Base-by-base conservation (phyloP, 2,329 filamentous ascomycete species). In the Pyrenophora teres region DNA sequence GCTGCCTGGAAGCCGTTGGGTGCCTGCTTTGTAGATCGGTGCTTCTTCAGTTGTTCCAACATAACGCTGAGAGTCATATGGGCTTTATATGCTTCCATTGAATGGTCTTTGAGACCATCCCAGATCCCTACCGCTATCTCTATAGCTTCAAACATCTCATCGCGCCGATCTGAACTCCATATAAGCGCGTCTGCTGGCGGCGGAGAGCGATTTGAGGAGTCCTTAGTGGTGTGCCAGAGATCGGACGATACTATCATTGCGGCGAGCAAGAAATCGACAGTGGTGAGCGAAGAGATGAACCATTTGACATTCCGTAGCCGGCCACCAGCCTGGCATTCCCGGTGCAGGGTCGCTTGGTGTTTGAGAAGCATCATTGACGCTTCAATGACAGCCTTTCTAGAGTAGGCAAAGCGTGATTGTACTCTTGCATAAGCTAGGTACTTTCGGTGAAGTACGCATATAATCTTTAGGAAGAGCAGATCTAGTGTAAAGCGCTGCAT, bases 41-140 rank as follows among this genome's bases (percentile, higher is more conserved):
- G 78, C 49, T 76, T 77, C 63, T 82, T 87, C 46, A 97, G 80
- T 72, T 94, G 94, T 27, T 86, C 81, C 38, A 97, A 76, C 83
- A 97, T 92, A 44, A 97, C 86, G 18, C 86, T 86, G n/a, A 97
- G 78, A 19, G 93, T 82, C 36, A 85, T 85, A 35, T 85, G 85
- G 1, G 91, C 93, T 76, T 97, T 97, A 77, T 87, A 92, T 0
- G 92, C 91, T 62, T 97, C 93, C 76, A 97, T 88, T 1, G 89
- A 94, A 19, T 86, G 81, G 47, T 94, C 87, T 3, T 86, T 83
- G 9, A 92, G 79, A 8, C 84, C 85, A 41, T 88, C 86, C 92
- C 92, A 97, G 49, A 97, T 94, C 15, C 82, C 79, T 39, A 84
- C 83, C 7, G 89, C 89, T 15, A 81, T 82, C 67, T 92, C 87